A percentile compares a stretch with the other conserved stretches of the same genome.
phyloP scores from a whole-genome alignment of 768 basidiomycete species.

The Boletales sp. region DNA sequence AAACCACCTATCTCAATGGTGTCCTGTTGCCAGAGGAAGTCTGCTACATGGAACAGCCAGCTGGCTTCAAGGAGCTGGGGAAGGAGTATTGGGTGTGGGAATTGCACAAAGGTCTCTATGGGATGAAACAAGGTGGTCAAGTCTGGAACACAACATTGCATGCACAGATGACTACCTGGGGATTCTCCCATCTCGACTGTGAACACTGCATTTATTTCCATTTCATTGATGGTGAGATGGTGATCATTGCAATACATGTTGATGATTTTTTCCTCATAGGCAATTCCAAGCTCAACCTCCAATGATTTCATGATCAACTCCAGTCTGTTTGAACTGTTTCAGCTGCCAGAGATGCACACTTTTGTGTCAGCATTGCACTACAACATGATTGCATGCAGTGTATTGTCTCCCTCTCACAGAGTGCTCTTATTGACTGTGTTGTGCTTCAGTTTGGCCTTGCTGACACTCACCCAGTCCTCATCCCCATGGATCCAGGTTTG shows the following conservation, averaged over 20 bases:
- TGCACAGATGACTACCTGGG: conserved; percentile 23
- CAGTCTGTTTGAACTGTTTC: too few species aligned
- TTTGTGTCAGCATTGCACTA: too few species aligned
- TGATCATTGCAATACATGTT: conserved; percentile 34
- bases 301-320: too few species aligned
- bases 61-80: conserved; percentile 20
- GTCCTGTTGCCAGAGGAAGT: conserved; percentile 26
- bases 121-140: conserved; percentile 30
- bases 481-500: too few species aligned
- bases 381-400: too few species aligned
- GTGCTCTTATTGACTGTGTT: too few species aligned
- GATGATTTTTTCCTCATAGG: too few species aligned
- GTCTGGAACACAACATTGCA: conserved; percentile 35
- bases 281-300: too few species aligned
- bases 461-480: too few species aligned
- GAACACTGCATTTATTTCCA: conserved; percentile 35
- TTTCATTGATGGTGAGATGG: conserved; percentile 2
- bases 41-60: conserved; percentile 34
- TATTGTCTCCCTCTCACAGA: too few species aligned
- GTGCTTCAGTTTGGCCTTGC: too few species aligned
- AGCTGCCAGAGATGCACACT: too few species aligned
- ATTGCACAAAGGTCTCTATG: conserved; percentile 22
- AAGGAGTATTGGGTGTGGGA: conserved; percentile 12
- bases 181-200: conserved; percentile 27
- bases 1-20: conserved; percentile 39